phyloP scores from a whole-genome alignment of 2,329 filamentous ascomycete species.

The Magnaporthales sp. region DNA sequence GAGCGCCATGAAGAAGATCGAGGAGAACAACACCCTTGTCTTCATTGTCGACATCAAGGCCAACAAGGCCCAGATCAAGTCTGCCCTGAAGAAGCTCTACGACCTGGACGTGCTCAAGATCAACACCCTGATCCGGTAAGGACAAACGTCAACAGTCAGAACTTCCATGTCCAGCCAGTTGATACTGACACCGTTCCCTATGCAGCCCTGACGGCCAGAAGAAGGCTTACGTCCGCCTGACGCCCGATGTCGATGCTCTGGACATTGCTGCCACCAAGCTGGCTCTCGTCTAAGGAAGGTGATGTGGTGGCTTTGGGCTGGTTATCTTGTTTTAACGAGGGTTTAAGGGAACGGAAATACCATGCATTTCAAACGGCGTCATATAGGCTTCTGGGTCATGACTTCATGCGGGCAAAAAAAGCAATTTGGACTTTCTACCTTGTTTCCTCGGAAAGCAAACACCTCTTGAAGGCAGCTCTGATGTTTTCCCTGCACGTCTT shows the following conservation, averaged over 20 bases:
- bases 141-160: constrained; percentile 7
- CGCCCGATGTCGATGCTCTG: constrained; percentile 92
- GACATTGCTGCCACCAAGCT: constrained; percentile 99
- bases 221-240: constrained; percentile 97
- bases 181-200: background rate
- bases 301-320: constrained; percentile 33
- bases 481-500: background rate
- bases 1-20: constrained; percentile 99
- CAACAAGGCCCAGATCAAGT: constrained; percentile 99
- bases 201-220: constrained; percentile 85
- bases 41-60: constrained; percentile 96
- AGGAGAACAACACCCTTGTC: constrained; percentile 99
- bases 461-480: background rate
- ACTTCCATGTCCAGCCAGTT: background rate
- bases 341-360: constrained; percentile 10
- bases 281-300: constrained; percentile 72
- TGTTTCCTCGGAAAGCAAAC: background rate
- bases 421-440: constrained; percentile 9
- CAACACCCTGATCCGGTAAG: constrained; percentile 96
- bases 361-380: constrained; percentile 18
- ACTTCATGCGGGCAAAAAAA: constrained; percentile 16
- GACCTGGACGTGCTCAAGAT: constrained; percentile 98
- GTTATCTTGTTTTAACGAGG: constrained; percentile 9
- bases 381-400: constrained; percentile 18
- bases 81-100: constrained; percentile 97